phyloP scores from a whole-genome alignment of 306 rosid species.

The Cucurbita maxima region DNA sequence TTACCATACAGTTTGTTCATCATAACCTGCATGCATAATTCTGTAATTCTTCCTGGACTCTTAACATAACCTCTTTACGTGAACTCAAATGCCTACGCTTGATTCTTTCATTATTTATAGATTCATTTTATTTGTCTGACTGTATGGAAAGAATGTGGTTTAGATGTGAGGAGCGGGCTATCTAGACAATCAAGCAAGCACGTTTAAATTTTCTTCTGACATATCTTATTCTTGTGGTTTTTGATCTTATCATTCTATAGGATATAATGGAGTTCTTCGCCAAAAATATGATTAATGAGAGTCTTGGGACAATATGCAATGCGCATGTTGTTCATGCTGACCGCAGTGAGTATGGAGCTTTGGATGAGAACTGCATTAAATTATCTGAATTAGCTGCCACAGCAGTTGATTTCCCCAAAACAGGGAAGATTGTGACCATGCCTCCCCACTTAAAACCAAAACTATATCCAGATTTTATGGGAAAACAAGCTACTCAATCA shows the following conservation, averaged over 20 bases:
- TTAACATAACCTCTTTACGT: background rate
- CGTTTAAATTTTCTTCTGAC: background rate
- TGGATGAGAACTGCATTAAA: slow-evolving; percentile 44
- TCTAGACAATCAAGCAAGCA: background rate
- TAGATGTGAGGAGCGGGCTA: background rate
- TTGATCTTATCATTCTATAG: slow-evolving; percentile 29
- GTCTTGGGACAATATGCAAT: slow-evolving; percentile 66
- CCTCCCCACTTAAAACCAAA: slow-evolving; percentile 52
- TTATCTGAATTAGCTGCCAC: slow-evolving; percentile 74
- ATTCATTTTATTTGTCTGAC: background rate
- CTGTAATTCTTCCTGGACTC: background rate
- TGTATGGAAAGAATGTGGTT: background rate
- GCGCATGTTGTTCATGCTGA: slow-evolving; percentile 97
- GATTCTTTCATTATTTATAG: background rate
- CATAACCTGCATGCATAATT: background rate
- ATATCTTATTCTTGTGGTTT: background rate
- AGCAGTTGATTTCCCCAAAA: slow-evolving; percentile 88
- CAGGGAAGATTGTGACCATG: slow-evolving; percentile 56
- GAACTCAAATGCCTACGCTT: background rate
- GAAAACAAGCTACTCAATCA: slow-evolving; percentile 50
- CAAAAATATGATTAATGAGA: slow-evolving; percentile 61
- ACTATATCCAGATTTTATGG: slow-evolving; percentile 86
- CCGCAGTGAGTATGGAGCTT: slow-evolving; percentile 47
- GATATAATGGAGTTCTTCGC: slow-evolving; percentile 49
- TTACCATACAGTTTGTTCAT: background rate